phyloP scores from a whole-genome alignment of 2,329 filamentous ascomycete species.

The Arthrobotrys pseudoclavata region DNA sequence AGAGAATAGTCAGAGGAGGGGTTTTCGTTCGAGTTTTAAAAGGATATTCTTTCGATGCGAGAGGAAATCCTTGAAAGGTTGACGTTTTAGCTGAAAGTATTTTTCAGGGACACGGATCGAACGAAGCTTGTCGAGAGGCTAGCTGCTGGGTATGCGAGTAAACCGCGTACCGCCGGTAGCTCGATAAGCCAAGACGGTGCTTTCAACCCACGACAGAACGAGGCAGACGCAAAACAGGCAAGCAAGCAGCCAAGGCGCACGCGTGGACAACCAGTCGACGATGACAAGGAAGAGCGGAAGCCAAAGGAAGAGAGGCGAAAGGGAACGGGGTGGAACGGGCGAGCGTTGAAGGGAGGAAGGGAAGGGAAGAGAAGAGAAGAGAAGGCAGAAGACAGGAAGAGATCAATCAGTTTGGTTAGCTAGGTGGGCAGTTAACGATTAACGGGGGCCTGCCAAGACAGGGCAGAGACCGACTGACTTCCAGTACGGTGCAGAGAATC shows the following conservation, averaged over 20 bases:
- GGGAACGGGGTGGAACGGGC: conserved; percentile 46
- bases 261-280: conserved; percentile 54
- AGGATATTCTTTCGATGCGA: neutral
- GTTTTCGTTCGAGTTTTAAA: conserved; percentile 1
- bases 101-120: conserved; percentile 20
- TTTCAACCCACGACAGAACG: conserved; percentile 34
- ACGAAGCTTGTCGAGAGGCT: conserved; percentile 14
- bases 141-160: conserved; percentile 21
- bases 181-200: conserved; percentile 37
- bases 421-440: neutral
- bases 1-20: conserved; percentile 18
- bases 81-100: neutral
- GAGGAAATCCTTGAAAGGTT: conserved; percentile 19
- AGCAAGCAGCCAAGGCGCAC: conserved; percentile 38
- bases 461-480: neutral
- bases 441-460: neutral
- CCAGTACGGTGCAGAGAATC: too few relatives aligned
- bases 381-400: neutral
- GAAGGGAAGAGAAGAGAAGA: neutral
- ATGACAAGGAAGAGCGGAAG: conserved; percentile 34
- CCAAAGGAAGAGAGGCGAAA: conserved; percentile 21
- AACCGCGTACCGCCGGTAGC: conserved; percentile 34
- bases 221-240: conserved; percentile 43
- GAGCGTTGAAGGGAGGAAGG: conserved; percentile 36
- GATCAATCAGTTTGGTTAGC: too few relatives aligned